These are phyloP conservation scores for Aegilops sharonensis DNA, from an alignment of 176 grass and related monocot genomes.

Conservation along the genomic window DNA sequence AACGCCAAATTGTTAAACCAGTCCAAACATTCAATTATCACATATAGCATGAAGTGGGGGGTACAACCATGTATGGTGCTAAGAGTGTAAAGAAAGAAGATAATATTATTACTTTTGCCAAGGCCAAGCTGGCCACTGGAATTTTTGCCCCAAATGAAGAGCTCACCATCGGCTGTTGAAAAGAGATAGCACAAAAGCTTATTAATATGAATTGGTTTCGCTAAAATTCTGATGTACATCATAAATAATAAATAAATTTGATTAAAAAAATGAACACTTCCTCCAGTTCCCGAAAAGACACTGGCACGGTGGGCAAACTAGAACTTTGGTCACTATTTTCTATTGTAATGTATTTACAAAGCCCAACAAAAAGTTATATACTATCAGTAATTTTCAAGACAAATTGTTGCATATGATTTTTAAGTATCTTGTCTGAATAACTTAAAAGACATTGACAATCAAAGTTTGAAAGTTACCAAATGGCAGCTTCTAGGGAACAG, in stretches of 20 bases:
- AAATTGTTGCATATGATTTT: background rate
- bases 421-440: background rate
- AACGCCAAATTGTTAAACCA: background rate
- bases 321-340: background rate
- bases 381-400: background rate
- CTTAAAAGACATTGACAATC: background rate
- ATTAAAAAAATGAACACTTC: background rate
- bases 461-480: background rate
- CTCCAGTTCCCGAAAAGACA: background rate
- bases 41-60: conserved; percentile 21
- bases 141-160: conserved; percentile 90
- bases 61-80: conserved; percentile 3
- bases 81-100: conserved; percentile 14
- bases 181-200: conserved; percentile 14
- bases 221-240: background rate
- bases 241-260: conserved; percentile 5
- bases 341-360: background rate
- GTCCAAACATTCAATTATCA: background rate
- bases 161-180: conserved; percentile 60
- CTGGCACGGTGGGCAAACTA: background rate
- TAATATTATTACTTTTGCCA: conserved; percentile 73
- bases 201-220: conserved; percentile 4
- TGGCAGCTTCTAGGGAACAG: background rate
- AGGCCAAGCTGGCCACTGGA: conserved; percentile 96
- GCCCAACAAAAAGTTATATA: background rate